These are phyloP conservation scores for Sphaerulina musiva DNA, from an alignment of 2,329 filamentous ascomycete genomes.

Conservation along the genomic window DNA sequence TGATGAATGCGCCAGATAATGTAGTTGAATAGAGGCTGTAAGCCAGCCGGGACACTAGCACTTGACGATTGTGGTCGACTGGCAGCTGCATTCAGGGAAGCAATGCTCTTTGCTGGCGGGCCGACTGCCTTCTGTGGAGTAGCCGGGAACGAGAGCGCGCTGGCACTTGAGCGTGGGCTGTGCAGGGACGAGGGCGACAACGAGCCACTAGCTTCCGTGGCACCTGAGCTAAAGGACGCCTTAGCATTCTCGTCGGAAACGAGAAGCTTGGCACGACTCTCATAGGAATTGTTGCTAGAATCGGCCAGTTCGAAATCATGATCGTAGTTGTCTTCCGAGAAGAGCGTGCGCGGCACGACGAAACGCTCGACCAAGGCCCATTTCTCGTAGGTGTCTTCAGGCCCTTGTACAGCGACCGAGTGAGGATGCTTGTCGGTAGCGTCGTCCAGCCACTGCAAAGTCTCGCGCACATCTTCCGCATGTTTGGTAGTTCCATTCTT, in stretches of 20 bases:
- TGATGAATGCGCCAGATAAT: slow-evolving; percentile 48
- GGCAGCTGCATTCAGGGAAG: slow-evolving; percentile 10
- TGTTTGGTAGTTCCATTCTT: slow-evolving; percentile 39
- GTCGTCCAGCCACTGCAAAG: slow-evolving; percentile 47
- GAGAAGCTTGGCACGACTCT: slow-evolving; percentile 31
- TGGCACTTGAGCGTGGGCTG: slow-evolving; percentile 34
- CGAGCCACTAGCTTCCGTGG: slow-evolving; percentile 36
- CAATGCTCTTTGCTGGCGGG: slow-evolving; percentile 19
- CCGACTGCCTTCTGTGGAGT: slow-evolving; percentile 28
- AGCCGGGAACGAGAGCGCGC: slow-evolving; percentile 30
- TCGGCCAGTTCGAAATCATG: slow-evolving; percentile 33
- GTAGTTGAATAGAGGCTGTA: slow-evolving; percentile 47
- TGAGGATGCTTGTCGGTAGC: slow-evolving; percentile 42
- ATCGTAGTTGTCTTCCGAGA: slow-evolving; percentile 44
- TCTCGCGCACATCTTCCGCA: slow-evolving; percentile 43
- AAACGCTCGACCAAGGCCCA: slow-evolving; percentile 48
- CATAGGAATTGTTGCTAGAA: slow-evolving; percentile 33
- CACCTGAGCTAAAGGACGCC: slow-evolving; percentile 41
- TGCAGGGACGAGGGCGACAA: slow-evolving; percentile 38
- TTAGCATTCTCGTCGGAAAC: slow-evolving; percentile 33
- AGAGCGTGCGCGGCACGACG: slow-evolving; percentile 43
- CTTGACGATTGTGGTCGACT: slow-evolving; percentile 18
- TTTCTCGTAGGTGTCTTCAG: slow-evolving; percentile 42
- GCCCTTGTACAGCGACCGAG: slow-evolving; percentile 44
- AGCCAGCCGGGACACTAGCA: slow-evolving; percentile 35